A percentile compares a stretch with the other conserved stretches of the same genome.
phyloP scores from a whole-genome alignment of 1,284 basidiomycete species.

The Rhizoctonia solani region DNA sequence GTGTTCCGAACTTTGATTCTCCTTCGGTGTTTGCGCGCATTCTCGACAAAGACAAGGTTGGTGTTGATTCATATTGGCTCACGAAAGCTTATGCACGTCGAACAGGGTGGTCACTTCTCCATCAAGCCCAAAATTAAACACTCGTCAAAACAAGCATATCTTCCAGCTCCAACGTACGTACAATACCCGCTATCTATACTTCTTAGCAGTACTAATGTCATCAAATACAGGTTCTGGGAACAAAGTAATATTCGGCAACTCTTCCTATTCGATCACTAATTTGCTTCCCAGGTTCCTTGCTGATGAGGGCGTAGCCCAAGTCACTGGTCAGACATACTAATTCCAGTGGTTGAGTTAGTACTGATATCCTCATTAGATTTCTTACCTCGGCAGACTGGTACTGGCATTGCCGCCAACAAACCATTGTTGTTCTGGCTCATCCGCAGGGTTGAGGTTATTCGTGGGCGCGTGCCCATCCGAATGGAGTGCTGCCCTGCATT shows the following conservation, averaged over 20 bases:
- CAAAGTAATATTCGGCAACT: constrained; percentile 61
- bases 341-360: not conserved
- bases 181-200: not conserved
- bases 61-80: too few relatives aligned
- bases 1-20: constrained; percentile 90
- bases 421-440: constrained; percentile 85
- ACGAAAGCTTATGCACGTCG: constrained; percentile 2
- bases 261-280: not conserved
- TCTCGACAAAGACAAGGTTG: constrained; percentile 76
- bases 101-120: constrained; percentile 87
- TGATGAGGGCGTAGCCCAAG: constrained; percentile 75
- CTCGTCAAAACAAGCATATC: constrained; percentile 81
- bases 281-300: constrained; percentile 65
- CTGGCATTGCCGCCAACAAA: constrained; percentile 47
- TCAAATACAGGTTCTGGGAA: constrained; percentile 66
- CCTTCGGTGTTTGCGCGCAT: constrained; percentile 88
- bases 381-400: constrained; percentile 65
- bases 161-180: constrained; percentile 78
- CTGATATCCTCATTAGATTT: constrained; percentile 57
- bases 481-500: constrained; percentile 92
- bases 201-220: constrained; percentile 3
- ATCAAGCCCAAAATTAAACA: constrained; percentile 71
- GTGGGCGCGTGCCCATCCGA: constrained; percentile 72
- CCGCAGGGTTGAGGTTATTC: constrained; percentile 82
- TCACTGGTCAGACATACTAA: constrained; percentile 60